Conservation (phyloP, 2,329 filamentous ascomycete species). For the Diaporthe citrichinensis region DNA sequence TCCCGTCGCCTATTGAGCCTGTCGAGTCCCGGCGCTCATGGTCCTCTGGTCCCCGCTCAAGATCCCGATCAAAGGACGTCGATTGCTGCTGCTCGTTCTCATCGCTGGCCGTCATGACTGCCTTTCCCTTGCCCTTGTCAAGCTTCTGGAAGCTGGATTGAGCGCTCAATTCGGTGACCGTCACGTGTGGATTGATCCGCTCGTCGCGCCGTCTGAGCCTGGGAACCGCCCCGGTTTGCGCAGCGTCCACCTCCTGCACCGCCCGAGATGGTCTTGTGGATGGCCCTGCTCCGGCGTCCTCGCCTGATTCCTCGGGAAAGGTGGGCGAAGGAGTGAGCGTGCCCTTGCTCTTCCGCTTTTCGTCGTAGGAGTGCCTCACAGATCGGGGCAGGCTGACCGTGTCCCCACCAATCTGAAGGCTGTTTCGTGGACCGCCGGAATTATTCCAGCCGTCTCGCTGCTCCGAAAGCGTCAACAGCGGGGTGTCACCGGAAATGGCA, state of each 20-base stretch:
- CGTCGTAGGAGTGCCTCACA: slow-evolving; percentile 68
- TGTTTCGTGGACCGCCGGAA: slow-evolving; percentile 60
- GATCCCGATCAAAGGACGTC: slow-evolving; percentile 61
- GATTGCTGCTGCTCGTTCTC: slow-evolving; percentile 47
- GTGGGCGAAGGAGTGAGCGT: slow-evolving; percentile 51
- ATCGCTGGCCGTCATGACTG: slow-evolving; percentile 58
- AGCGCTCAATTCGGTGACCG: not conserved
- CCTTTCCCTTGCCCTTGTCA: slow-evolving; percentile 67
- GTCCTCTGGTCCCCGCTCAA: slow-evolving; percentile 67
- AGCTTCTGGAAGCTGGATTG: not conserved
- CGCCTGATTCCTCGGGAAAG: slow-evolving; percentile 41
- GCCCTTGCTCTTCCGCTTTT: slow-evolving; percentile 53
- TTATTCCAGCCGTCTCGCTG: slow-evolving; percentile 61
- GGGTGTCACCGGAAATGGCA: slow-evolving; percentile 61
- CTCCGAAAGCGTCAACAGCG: slow-evolving; percentile 66
- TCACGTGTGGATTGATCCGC: slow-evolving; percentile 25
- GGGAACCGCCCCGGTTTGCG: slow-evolving; percentile 49
- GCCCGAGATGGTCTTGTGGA: slow-evolving; percentile 36
- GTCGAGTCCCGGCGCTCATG: slow-evolving; percentile 62
- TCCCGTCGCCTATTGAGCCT: slow-evolving; percentile 63
- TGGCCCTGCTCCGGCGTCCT: slow-evolving; percentile 43
- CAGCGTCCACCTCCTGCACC: slow-evolving; percentile 43
- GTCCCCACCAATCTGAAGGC: slow-evolving; percentile 65
- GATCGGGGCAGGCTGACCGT: slow-evolving; percentile 69
- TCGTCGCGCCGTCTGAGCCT: slow-evolving; percentile 23